phyloP scores from a whole-genome alignment of 2,329 filamentous ascomycete species.

The Curvularia verruculosa region DNA sequence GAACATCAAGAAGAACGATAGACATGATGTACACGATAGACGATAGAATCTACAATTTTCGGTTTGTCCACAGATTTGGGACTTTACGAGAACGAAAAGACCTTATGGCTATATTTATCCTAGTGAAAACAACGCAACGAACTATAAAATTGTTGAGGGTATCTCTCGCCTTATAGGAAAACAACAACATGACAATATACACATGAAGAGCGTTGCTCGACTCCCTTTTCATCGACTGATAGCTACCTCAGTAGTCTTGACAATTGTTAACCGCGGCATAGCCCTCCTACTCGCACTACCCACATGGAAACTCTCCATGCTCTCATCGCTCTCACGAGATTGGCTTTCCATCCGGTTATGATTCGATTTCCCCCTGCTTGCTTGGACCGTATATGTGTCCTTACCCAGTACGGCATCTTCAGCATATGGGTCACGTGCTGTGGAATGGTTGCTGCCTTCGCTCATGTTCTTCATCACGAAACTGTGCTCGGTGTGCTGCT shows the following conservation, averaged over 20 bases:
- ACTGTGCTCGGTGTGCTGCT: slow-evolving; percentile 2
- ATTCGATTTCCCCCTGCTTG: slow-evolving; percentile 9
- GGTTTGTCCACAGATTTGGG: neutral
- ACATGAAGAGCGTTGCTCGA: neutral
- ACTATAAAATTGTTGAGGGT: neutral
- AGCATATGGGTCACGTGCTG: slow-evolving; percentile 14
- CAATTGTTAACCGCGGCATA: slow-evolving; percentile 20
- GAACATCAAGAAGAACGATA: slow-evolving; percentile 21
- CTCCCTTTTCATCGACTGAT: slow-evolving; percentile 8
- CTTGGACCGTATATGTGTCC: slow-evolving; percentile 17
- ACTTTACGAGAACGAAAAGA: neutral
- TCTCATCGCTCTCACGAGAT: slow-evolving; percentile 8
- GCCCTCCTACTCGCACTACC: slow-evolving; percentile 15
- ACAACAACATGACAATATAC: neutral
- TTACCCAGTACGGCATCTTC: slow-evolving; percentile 22
- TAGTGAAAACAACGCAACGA: neutral
- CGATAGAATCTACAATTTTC: slow-evolving; percentile 13
- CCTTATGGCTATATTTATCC: neutral
- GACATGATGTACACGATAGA: slow-evolving; percentile 18
- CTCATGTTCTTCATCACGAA: slow-evolving; percentile 24
- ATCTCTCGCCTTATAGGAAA: neutral
- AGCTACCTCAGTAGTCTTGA: slow-evolving; percentile 30
- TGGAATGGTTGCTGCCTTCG: slow-evolving; percentile 8
- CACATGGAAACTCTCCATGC: slow-evolving; percentile 7
- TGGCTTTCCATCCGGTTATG: neutral